Conservation (phyloP, 164 flowering plant species). For the Annona cherimola region DNA sequence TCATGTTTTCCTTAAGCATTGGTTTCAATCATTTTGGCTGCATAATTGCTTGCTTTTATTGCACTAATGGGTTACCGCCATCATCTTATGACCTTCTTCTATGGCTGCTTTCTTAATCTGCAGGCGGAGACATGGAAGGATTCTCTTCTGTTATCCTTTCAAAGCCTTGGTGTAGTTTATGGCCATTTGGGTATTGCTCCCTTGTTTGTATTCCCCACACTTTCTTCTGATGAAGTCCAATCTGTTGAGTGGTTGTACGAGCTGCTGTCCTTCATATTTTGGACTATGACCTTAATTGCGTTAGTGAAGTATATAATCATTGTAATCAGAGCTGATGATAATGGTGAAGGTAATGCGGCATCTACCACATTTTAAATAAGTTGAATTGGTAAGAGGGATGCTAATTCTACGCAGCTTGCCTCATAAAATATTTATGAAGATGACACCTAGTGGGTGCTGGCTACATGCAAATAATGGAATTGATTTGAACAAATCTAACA, state of each 20-base stretch:
- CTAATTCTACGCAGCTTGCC: background rate
- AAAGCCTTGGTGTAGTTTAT: constrained; percentile 64
- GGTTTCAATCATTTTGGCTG: no score
- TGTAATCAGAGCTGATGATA: constrained; percentile 53
- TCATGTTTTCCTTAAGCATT: no score
- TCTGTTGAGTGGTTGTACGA: constrained; percentile 35
- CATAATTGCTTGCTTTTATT: background rate
- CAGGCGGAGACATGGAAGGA: constrained; percentile 52
- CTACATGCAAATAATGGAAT: background rate
- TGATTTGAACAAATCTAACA: background rate
- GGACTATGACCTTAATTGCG: constrained; percentile 58
- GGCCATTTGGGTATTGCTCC: constrained; percentile 70
- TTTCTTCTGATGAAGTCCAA: constrained; percentile 22
- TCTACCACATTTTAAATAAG: background rate
- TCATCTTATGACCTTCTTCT: background rate
- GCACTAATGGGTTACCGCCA: background rate
- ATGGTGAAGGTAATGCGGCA: constrained; percentile 51
- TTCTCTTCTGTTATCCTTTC: constrained; percentile 53
- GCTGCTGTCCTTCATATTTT: constrained; percentile 53
- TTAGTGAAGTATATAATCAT: constrained; percentile 54
- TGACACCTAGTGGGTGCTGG: background rate
- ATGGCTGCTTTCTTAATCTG: background rate
- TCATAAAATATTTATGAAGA: background rate
- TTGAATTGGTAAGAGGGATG: background rate
- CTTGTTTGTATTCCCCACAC: constrained; percentile 45